Evolutionary conservation across 345 rosid species (phyloP).

Genomic region (Conringia planisiliqua): DNA sequence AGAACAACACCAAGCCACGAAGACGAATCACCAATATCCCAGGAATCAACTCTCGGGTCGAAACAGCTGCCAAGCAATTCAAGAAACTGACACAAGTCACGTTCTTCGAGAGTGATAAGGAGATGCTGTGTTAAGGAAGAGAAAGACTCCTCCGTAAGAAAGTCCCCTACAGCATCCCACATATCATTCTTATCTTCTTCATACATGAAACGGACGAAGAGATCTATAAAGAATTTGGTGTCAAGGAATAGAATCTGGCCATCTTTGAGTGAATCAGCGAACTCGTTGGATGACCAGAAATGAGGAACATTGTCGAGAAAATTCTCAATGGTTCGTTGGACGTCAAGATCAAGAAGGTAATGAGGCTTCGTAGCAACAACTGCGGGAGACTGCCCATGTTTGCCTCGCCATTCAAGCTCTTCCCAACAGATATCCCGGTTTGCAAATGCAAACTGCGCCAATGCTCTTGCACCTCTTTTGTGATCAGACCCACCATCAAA

Average conservation of each 20-base stretch:
- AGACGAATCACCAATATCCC: conserved; percentile 39
- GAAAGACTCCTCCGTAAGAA: conserved; percentile 64
- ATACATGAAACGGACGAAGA: conserved; percentile 62
- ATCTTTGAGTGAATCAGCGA: conserved; percentile 72
- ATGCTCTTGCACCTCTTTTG: conserved; percentile 78
- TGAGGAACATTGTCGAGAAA: conserved; percentile 78
- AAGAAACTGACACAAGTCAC: conserved; percentile 49
- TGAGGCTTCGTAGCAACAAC: conserved; percentile 94
- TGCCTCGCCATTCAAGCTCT: conserved; percentile 93
- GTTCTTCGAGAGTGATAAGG: conserved; percentile 67
- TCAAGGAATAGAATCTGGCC: conserved; percentile 72
- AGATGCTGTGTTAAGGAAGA: conserved; percentile 64
- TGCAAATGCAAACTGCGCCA: conserved; percentile 78
- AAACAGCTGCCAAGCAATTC: conserved; percentile 43
- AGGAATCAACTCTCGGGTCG: conserved; percentile 23
- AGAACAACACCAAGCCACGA: conserved; percentile 62
- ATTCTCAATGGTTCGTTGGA: conserved; percentile 67
- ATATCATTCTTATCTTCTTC: conserved; percentile 59
- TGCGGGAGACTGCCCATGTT: conserved; percentile 96
- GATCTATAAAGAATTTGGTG: conserved; percentile 56
- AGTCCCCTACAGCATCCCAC: conserved; percentile 68
- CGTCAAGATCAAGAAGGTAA: conserved; percentile 88
- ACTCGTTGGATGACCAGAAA: conserved; percentile 85
- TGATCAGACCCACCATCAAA: conserved; percentile 60
- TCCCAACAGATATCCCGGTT: conserved; percentile 96